A percentile compares a stretch with the other conserved stretches of the same genome.
Conservation (phyloP, 768 basidiomycete genomes). For the Lactifluus pinguis region DNA sequence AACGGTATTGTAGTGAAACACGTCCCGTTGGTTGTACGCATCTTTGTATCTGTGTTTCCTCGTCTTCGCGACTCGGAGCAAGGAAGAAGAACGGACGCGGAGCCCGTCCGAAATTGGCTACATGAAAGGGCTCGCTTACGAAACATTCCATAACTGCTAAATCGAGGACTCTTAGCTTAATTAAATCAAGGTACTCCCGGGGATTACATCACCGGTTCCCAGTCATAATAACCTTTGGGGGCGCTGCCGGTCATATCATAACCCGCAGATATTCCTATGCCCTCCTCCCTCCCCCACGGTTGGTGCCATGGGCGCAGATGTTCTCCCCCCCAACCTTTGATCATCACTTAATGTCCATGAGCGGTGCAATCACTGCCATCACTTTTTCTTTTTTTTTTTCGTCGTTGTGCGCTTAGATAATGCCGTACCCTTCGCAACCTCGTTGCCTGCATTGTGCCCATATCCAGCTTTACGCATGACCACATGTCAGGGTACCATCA, state of each 20-base stretch:
- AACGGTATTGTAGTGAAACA: background rate
- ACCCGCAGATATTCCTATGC: too few species aligned
- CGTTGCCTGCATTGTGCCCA: constrained; percentile 18
- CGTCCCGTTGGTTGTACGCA: background rate
- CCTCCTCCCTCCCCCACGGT: too few species aligned
- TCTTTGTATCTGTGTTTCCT: background rate
- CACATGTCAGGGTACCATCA: constrained; percentile 18
- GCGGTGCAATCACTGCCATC: constrained; percentile 14
- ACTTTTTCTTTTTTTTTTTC: background rate
- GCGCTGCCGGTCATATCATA: background rate
- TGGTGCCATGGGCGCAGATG: background rate
- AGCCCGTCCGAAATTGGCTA: constrained; percentile 19
- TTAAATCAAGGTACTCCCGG: constrained; percentile 21
- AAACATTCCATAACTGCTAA: constrained; percentile 17
- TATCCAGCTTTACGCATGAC: constrained; percentile 17
- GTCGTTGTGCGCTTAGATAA: constrained; percentile 19
- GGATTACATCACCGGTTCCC: constrained; percentile 18
- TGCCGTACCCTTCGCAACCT: constrained; percentile 19
- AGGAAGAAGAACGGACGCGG: constrained; percentile 18
- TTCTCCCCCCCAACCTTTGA: background rate
- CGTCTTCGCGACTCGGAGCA: constrained; percentile 13
- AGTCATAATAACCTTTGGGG: background rate
- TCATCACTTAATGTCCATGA: background rate
- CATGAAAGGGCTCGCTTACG: constrained; percentile 14
- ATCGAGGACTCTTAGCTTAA: constrained; percentile 20